These are phyloP conservation scores for Cyclostephanos tholiformis DNA, from an alignment of 108 stramenopile genomes.

Conservation along the genomic window DNA sequence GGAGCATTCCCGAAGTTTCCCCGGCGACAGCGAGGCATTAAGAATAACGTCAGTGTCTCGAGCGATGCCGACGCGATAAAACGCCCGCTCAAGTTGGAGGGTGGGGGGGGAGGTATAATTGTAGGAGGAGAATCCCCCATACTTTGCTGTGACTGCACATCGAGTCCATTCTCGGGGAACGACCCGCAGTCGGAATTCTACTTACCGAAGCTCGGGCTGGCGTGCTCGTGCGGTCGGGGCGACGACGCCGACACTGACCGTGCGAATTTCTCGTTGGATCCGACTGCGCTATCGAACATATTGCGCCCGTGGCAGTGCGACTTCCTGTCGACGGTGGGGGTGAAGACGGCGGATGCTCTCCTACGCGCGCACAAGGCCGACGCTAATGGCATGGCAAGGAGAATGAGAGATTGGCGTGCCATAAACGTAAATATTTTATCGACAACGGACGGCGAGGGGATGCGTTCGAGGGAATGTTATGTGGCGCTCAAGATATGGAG, in stretches of 20 bases:
- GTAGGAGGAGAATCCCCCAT: background rate
- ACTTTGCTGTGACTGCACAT: constrained; percentile 53
- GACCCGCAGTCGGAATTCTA: constrained; percentile 73
- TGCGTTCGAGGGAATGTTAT: constrained; percentile 58
- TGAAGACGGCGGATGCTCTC: constrained; percentile 47
- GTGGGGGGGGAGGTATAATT: background rate
- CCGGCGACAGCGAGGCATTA: background rate
- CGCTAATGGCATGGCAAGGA: constrained; percentile 45
- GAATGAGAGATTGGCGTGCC: constrained; percentile 59
- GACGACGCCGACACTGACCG: constrained; percentile 6
- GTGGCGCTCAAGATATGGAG: constrained; percentile 79
- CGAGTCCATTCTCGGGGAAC: constrained; percentile 67
- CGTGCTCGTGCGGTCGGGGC: constrained; percentile 56
- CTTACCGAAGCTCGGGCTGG: constrained; percentile 75
- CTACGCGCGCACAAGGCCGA: constrained; percentile 36
- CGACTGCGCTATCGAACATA: constrained; percentile 66
- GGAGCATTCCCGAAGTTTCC: constrained; percentile 1
- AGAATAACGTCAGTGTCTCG: background rate
- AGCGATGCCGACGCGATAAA: constrained; percentile 12
- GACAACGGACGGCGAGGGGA: constrained; percentile 7
- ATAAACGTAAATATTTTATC: constrained; percentile 40
- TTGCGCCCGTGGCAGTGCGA: constrained; percentile 76
- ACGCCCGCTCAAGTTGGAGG: constrained; percentile 34
- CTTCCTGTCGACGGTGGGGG: constrained; percentile 57
- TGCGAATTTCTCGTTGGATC: constrained; percentile 52